These are phyloP conservation scores for Allium cepa DNA, from an alignment of 106 monocot genomes.

Conservation along the genomic window DNA sequence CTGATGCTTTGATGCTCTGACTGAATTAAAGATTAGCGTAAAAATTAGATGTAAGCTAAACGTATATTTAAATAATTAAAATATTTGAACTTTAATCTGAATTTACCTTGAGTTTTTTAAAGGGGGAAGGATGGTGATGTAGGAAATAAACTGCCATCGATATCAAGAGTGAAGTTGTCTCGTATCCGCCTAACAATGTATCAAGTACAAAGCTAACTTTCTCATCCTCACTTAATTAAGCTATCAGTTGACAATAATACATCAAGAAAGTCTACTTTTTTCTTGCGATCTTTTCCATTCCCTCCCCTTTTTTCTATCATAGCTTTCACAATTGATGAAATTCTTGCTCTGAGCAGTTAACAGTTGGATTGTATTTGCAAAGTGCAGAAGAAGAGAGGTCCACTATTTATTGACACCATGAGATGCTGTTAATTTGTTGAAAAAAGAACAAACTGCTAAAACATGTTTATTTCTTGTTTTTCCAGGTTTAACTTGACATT, in stretches of 20 bases:
- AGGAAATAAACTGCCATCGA: constrained; percentile 72
- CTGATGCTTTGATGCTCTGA: no score
- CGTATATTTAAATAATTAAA: no score
- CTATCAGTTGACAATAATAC: constrained; percentile 37
- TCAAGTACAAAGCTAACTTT: constrained; percentile 83
- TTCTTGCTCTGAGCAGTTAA: constrained; percentile 70
- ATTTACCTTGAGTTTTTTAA: constrained; percentile 58
- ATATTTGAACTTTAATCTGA: no score
- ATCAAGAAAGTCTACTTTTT: constrained; percentile 61
- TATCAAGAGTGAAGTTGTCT: constrained; percentile 75
- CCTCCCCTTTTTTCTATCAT: constrained; percentile 59
- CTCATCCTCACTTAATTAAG: constrained; percentile 69
- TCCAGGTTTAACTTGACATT: no score
- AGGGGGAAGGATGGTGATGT: constrained; percentile 48
- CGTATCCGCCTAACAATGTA: constrained; percentile 72
- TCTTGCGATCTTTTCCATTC: constrained; percentile 19
- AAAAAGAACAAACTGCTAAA: no score
- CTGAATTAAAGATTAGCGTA: no score
- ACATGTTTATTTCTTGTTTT: no score
- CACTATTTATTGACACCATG: no score
- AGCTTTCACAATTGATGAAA: constrained; percentile 45
- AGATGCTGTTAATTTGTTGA: no score
- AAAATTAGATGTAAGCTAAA: no score
- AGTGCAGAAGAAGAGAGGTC: no score
- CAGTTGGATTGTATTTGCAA: no score